Evolutionary conservation across 1,284 basidiomycete genomes (phyloP).

Genomic region (Trametes versicolor): DNA sequence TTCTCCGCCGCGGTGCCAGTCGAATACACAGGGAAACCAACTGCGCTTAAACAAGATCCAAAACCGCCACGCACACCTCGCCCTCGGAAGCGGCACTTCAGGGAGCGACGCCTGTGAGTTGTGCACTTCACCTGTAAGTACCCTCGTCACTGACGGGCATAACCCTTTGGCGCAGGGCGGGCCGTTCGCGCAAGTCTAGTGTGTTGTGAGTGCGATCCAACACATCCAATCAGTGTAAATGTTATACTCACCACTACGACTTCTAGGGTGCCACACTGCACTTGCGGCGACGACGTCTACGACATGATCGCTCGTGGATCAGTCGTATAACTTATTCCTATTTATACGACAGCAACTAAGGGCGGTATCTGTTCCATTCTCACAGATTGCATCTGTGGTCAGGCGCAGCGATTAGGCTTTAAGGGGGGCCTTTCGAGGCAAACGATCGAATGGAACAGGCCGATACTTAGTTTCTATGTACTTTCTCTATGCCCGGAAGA

Average conservation of each 20-base stretch:
- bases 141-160: no score
- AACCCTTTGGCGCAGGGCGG: no score
- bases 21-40: conserved; percentile 11
- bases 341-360: background rate
- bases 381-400: background rate
- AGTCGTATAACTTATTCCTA: conserved; percentile 2
- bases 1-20: no score
- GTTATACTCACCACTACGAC: no score
- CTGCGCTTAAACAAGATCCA: conserved; percentile 14
- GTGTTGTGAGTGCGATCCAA: no score
- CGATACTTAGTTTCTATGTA: background rate
- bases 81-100: no score
- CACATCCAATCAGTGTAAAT: background rate
- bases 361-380: background rate
- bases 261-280: no score
- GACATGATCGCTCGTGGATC: background rate
- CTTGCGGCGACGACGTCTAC: no score
- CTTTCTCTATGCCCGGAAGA: background rate
- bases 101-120: no score
- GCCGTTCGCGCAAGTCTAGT: background rate
- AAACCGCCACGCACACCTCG: no score
- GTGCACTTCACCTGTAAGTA: no score
- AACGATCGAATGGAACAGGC: background rate
- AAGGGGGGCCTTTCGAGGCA: background rate
- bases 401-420: background rate